Evolutionary conservation across 805 yeast genomes (phyloP), one percentile per base, ranked within the genome.

Genomic region (Saccharomycopsis malanga): DNA sequence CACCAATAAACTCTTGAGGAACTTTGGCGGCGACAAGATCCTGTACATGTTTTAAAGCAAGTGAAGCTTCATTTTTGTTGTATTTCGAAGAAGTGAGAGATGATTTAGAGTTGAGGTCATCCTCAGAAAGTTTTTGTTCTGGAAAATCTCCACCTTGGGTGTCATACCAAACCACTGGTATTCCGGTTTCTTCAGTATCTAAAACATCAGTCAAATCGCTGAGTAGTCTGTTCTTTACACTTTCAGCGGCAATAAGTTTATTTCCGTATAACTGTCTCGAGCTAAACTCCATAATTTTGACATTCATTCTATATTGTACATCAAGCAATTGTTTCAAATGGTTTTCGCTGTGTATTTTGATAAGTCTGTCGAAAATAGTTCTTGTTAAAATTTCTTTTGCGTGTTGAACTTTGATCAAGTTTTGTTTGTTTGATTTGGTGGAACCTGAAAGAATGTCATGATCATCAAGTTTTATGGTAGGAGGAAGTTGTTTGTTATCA

Each of bases 401-500:
- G 4, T 34, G 36, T 6, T 12, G 17, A 12, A 35, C 25, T 18
- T 45, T 36, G n/a, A 12, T 15, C 22, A 24, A 15, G 9, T 17
- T 35, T n/a, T 17, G 18, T n/a, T 20, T 22, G 9, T 18, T 6
- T 9, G 17, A 17, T 25, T 39, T 45, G 4, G 23, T 21, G 12
- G 21, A 27, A n/a, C 4, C n/a, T 3, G 39, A 22, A n/a, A 38
- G 27, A 25, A 38, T 32, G 14, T 65, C 61, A 55, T 71, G 60
- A 42, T 70, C 63, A 45, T 65, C 65, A 0, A 83, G 70, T 57
- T 88, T 88, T 14, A 91, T 74, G 0, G 96, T 87, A 2, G 98
- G 97, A 0, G 98, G 91, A 27, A 91, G 68, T 62, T 91, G 98
- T 65, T 79, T 79, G 58, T 89, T 83, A 60, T 91, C 98, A 44